Evolutionary conservation across 164 flowering plant genomes (phyloP).

Genomic region (Aristolochia contorta): DNA sequence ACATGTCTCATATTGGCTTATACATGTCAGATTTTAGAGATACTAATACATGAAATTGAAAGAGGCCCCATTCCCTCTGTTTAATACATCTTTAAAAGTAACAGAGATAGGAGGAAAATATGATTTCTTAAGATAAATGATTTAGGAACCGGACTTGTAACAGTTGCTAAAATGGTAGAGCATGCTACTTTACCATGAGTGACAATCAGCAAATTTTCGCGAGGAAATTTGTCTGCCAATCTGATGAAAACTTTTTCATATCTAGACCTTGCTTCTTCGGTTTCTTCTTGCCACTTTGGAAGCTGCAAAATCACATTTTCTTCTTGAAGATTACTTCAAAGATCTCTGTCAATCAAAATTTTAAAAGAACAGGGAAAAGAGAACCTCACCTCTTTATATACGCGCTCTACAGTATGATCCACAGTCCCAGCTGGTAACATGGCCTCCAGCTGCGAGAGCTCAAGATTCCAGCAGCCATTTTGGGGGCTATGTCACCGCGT

Average conservation of each 20-base stretch:
- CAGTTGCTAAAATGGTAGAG: neutral
- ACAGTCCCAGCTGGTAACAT: conserved; percentile 60
- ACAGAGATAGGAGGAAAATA: too few species aligned
- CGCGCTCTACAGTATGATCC: conserved; percentile 34
- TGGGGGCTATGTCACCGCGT: conserved; percentile 34
- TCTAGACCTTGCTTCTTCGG: conserved; percentile 37
- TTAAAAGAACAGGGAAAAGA: neutral
- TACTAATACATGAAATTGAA: too few species aligned
- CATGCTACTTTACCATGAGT: conserved; percentile 53
- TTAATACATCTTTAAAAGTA: too few species aligned
- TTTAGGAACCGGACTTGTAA: neutral
- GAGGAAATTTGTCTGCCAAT: conserved; percentile 70
- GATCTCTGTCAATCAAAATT: neutral
- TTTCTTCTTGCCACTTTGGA: conserved; percentile 68
- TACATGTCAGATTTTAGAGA: too few species aligned
- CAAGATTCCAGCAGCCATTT: conserved; percentile 57
- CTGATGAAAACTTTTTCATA: conserved; percentile 36
- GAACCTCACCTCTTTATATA: conserved; percentile 48
- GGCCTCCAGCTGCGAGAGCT: conserved; percentile 53
- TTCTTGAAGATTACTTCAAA: neutral
- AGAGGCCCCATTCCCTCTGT: too few species aligned
- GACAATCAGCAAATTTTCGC: conserved; percentile 68
- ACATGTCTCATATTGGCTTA: too few species aligned
- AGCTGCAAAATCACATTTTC: conserved; percentile 25
- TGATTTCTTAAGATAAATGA: neutral